phyloP scores from a whole-genome alignment of 176 grass and related monocot genomes.

The Eleusine indica region DNA sequence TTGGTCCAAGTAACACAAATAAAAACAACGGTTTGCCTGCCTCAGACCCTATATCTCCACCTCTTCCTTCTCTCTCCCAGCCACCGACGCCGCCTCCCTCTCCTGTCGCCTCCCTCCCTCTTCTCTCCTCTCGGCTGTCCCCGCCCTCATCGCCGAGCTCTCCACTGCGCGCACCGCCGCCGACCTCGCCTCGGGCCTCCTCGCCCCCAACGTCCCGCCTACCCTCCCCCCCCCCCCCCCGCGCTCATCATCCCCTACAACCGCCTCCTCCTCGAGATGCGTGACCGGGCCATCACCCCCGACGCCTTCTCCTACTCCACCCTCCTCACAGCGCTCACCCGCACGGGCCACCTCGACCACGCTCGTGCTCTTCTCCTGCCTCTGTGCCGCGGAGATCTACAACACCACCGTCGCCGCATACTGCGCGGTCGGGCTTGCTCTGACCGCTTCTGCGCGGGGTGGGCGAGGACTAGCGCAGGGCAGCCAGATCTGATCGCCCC shows the following conservation, averaged over 20 bases:
- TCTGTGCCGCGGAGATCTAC: constrained; percentile 66
- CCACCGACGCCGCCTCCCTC: too few relatives aligned
- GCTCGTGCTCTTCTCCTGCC: constrained; percentile 82
- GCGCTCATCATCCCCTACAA: constrained; percentile 72
- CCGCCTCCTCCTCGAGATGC: constrained; percentile 88
- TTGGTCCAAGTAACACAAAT: too few relatives aligned
- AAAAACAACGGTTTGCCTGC: too few relatives aligned
- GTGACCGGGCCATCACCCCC: constrained; percentile 42
- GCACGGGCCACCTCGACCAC: constrained; percentile 66
- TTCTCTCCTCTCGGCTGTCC: constrained; percentile 3
- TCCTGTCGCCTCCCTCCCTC: too few relatives aligned
- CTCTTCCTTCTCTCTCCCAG: too few relatives aligned
- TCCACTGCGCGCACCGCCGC: constrained; percentile 50
- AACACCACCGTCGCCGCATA: constrained; percentile 74
- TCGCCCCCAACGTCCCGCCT: constrained; percentile 39
- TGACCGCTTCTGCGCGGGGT: too few relatives aligned
- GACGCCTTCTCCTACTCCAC: constrained; percentile 94
- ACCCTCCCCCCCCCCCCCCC: background rate
- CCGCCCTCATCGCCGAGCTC: constrained; percentile 53
- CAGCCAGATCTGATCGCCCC: too few relatives aligned
- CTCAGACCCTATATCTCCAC: too few relatives aligned
- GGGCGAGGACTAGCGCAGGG: too few relatives aligned
- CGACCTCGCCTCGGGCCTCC: constrained; percentile 65
- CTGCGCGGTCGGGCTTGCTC: constrained; percentile 60
- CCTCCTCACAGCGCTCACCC: constrained; percentile 80